Evolutionary conservation across 441 rosid species (phyloP).

Genomic region (Populus hybrid): DNA sequence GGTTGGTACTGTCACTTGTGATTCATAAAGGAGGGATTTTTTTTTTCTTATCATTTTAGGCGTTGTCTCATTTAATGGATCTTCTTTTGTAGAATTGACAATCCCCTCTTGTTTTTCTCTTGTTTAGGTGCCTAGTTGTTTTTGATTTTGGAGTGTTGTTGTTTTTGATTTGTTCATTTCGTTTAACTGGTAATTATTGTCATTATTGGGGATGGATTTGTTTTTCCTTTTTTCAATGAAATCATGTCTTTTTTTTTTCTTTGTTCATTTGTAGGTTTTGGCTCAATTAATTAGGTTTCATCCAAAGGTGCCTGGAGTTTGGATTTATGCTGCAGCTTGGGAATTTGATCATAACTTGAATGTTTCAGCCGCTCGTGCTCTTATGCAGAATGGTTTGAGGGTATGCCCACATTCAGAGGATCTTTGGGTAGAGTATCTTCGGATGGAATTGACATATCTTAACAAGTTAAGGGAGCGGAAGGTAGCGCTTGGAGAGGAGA

Average conservation of each 20-base stretch:
- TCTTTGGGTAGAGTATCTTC: constrained; percentile 87
- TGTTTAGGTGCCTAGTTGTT: no score
- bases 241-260: not conserved
- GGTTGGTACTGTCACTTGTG: no score
- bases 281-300: constrained; percentile 88
- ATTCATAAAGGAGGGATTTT: no score
- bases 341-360: constrained; percentile 84
- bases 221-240: not conserved
- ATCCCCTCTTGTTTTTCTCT: no score
- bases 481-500: constrained; percentile 78
- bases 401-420: constrained; percentile 74
- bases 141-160: not conserved
- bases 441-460: constrained; percentile 86
- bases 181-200: not conserved
- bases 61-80: no score
- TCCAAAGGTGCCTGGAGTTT: constrained; percentile 79
- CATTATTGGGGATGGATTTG: not conserved
- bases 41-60: no score
- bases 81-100: no score
- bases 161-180: not conserved
- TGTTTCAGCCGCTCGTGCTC: constrained; percentile 79
- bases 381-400: constrained; percentile 90
- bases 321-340: constrained; percentile 99
- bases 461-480: constrained; percentile 82
- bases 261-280: constrained; percentile 44